phyloP scores from a whole-genome alignment of 78 protist species.

The Dictyostelium intermedium region DNA sequence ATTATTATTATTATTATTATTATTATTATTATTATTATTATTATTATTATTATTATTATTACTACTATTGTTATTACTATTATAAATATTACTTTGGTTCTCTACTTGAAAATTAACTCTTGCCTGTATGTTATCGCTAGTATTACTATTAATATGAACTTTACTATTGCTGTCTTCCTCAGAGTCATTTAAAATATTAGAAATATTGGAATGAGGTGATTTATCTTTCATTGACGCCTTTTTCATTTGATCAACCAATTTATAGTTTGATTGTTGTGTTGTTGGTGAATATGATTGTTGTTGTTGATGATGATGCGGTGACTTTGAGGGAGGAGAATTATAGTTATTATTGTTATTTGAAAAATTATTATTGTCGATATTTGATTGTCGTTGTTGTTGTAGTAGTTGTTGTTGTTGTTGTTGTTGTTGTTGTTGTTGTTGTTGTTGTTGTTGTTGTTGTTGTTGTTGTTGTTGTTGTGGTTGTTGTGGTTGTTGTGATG shows the following conservation, averaged over 20 bases:
- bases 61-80: background rate
- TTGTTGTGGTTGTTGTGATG: background rate
- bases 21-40: background rate
- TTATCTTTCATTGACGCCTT: constrained; percentile 17
- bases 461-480: constrained; percentile 16
- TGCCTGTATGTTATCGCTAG: constrained; percentile 12
- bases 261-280: background rate
- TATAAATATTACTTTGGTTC: background rate
- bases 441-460: background rate
- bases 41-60: background rate
- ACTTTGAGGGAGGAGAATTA: background rate
- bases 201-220: background rate
- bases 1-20: background rate
- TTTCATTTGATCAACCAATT: constrained; percentile 26
- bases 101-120: constrained; percentile 8
- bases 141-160: constrained; percentile 7
- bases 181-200: constrained; percentile 10
- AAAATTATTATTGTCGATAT: background rate
- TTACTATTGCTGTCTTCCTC: constrained; percentile 2
- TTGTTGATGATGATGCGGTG: background rate
- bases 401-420: background rate
- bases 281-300: background rate
- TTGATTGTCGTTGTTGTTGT: background rate
- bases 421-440: background rate
- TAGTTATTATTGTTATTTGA: background rate